Percentiles rank a stretch among this genome's conserved stretches.
phyloP scores from a whole-genome alignment of 1,284 basidiomycete genomes.

The Acaromyces ingoldii region DNA sequence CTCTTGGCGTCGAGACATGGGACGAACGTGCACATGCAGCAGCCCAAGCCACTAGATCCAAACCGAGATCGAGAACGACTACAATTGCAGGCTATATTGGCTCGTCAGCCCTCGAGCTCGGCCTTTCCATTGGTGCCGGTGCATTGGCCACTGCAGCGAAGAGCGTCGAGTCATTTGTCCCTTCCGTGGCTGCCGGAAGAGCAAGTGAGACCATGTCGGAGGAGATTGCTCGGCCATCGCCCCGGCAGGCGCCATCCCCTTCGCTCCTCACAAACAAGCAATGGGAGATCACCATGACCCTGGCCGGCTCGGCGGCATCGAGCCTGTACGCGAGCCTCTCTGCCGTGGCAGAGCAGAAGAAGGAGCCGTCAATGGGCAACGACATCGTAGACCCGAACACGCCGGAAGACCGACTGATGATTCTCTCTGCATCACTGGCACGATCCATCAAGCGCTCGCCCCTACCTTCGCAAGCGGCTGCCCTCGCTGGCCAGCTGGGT shows the following conservation, averaged over 20 bases:
- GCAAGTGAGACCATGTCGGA: not conserved
- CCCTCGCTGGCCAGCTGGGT: constrained; percentile 20
- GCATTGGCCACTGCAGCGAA: not conserved
- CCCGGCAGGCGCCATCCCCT: too few species aligned
- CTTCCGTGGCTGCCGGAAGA: not conserved
- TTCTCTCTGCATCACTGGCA: constrained; percentile 25
- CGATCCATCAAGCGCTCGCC: constrained; percentile 28
- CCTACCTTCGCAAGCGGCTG: constrained; percentile 22
- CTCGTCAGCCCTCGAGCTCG: constrained; percentile 1
- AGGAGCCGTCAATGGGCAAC: too few species aligned
- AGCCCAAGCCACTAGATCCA: not conserved
- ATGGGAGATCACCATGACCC: constrained; percentile 30
- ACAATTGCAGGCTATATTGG: constrained; percentile 2
- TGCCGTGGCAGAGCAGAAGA: constrained; percentile 14
- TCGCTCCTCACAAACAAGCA: constrained; percentile 9
- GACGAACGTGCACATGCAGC: constrained; percentile 3
- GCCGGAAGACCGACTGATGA: constrained; percentile 26
- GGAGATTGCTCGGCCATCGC: not conserved
- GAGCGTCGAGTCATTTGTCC: not conserved
- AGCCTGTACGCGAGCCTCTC: constrained; percentile 24
- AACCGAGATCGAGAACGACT: not conserved
- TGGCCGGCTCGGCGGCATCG: constrained; percentile 24
- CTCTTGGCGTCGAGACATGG: too few species aligned
- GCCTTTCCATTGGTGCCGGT: constrained; percentile 5
- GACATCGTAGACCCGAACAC: too few species aligned